Evolutionary conservation across 805 yeast genomes (phyloP), one percentile per base, ranked within the genome.

Genomic region (Myxozyma nipponensis): DNA sequence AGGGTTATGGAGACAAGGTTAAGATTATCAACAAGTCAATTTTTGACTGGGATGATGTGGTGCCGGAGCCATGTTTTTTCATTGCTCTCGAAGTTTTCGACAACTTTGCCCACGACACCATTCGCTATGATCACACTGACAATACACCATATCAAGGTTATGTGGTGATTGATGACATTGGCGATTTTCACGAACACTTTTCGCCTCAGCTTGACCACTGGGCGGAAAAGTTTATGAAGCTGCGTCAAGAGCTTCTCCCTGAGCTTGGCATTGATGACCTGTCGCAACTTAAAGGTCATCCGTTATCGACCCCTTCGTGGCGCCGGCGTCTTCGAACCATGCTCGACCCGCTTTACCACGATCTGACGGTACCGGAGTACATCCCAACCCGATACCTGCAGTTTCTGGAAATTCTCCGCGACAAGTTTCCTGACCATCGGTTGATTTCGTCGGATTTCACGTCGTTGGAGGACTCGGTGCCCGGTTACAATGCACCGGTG

Each of bases 71-170:
- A 1, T 84, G 93, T 58, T 86, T 79, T 62, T 82, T 87, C 57
- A 72, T 87, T 42, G 95, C 91, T 0, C 68, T 86, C 49, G 95
- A 88, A 62, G 93, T 87, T 5, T 79, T 88, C 65, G 95, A 87
- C 66, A 87, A 86, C 62, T 78, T 88, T 56, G 75, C 93, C 2
- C 96, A 87, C 66, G 95, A 87, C 63, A 77, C 84, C 24, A 76
- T 87, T 3, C 74, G 91, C 32, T 87, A 85, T 63, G 95, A 87
- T 61, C 77, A 81, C 51, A 60, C 69, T 6, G 79, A 88, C 0
- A 78, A 82, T 4, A 72, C 75, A 55, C 91, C 95, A 0, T 74
- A 77, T 56, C 93, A 87, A 64, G 95, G 91, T 0, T 80, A 84
- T 57, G 95, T 86, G 1, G 74, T 83, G 9, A 72, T 85, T 37